Conservation (phyloP, 2,329 filamentous ascomycete genomes). For the Aspergillus terreus region DNA sequence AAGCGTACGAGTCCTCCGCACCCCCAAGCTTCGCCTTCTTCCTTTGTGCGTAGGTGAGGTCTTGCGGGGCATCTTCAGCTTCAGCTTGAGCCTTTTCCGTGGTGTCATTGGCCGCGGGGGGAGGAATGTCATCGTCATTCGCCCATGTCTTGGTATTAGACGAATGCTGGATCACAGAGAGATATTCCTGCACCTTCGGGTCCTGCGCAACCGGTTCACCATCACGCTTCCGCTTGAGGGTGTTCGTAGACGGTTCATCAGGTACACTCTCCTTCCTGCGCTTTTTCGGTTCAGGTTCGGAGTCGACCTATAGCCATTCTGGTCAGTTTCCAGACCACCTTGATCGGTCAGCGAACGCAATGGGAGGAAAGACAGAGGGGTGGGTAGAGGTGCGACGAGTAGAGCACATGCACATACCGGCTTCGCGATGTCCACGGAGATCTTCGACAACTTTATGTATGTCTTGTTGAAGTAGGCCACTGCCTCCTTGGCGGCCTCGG, state of each 20-base stretch:
- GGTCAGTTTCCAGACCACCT: conserved; percentile 41
- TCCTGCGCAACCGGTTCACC: conserved; percentile 63
- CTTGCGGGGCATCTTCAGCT: conserved; percentile 18
- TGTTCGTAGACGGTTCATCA: conserved; percentile 21
- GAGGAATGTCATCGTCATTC: conserved; percentile 47
- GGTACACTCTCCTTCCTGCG: conserved; percentile 19
- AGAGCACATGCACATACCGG: conserved; percentile 56
- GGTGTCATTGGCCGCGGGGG: conserved; percentile 18
- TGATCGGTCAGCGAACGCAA: conserved; percentile 35
- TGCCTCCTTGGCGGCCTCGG: conserved; percentile 74
- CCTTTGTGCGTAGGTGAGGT: conserved; percentile 41
- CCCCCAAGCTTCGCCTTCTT: conserved; percentile 42
- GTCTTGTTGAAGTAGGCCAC: conserved; percentile 94
- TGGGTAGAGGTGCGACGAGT: conserved; percentile 1
- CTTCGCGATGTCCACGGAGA: conserved; percentile 81
- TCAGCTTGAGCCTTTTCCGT: conserved; percentile 20
- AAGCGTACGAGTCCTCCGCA: conserved; percentile 48
- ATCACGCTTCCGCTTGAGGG: conserved; percentile 40
- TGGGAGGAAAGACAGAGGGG: conserved; percentile 12
- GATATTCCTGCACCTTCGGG: conserved; percentile 79
- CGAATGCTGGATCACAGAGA: conserved; percentile 72
- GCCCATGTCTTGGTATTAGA: conserved; percentile 63
- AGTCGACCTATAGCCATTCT: conserved; percentile 37
- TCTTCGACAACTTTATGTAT: conserved; percentile 93
- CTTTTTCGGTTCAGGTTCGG: conserved; percentile 27